Conservation (phyloP, 768 basidiomycete species). For the Tricholoma saponaceum region DNA sequence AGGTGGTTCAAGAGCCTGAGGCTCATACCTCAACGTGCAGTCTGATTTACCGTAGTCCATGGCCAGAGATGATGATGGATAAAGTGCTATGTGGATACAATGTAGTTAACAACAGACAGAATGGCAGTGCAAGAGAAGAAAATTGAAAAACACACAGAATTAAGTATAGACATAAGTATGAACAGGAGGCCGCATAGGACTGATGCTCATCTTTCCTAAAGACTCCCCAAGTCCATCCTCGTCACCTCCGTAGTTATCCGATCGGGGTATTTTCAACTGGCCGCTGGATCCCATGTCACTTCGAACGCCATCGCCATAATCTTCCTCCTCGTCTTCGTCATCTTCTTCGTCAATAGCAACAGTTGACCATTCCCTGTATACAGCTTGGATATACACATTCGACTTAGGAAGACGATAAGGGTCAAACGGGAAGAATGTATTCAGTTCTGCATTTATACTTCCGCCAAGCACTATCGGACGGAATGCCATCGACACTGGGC, state of each 20-base stretch:
- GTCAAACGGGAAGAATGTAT: conserved; percentile 97
- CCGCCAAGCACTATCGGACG: conserved; percentile 27
- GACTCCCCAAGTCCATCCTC: conserved; percentile 60
- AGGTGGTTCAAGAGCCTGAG: neutral
- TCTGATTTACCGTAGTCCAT: neutral
- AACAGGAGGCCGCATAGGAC: conserved; percentile 40
- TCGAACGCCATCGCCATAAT: conserved; percentile 43
- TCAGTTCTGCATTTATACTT: conserved; percentile 63
- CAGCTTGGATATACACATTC: conserved; percentile 66
- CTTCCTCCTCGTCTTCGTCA: conserved; percentile 60
- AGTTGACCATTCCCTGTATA: conserved; percentile 88
- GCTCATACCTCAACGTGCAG: neutral
- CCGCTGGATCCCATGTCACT: conserved; percentile 8
- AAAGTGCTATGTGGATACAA: neutral
- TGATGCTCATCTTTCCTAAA: conserved; percentile 82
- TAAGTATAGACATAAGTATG: conserved; percentile 15
- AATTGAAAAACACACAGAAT: conserved; percentile 9
- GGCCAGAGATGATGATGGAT: neutral
- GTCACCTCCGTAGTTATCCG: conserved; percentile 23
- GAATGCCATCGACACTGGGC: conserved; percentile 1
- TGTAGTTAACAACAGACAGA: neutral
- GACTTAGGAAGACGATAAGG: conserved; percentile 89
- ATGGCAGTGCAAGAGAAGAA: neutral
- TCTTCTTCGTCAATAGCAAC: conserved; percentile 78
- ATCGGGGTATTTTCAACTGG: conserved; percentile 13